These are phyloP conservation scores for Phytophthora rubi DNA, from an alignment of 352 stramenopile species.

Conservation along the genomic window DNA sequence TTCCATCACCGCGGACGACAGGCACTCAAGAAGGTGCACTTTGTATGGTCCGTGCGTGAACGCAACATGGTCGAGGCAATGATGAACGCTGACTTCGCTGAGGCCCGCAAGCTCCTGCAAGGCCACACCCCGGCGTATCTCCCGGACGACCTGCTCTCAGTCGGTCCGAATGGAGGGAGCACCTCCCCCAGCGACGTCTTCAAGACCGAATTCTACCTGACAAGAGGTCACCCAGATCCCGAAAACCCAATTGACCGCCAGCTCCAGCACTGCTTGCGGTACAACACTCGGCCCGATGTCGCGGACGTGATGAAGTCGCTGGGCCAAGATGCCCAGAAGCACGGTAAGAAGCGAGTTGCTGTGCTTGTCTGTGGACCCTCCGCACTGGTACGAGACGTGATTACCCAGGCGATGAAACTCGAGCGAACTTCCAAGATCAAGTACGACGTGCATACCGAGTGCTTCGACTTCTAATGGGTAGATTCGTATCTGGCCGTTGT, in stretches of 20 bases:
- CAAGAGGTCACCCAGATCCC: constrained; percentile 26
- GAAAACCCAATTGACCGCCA: constrained; percentile 32
- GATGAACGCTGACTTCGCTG: constrained; percentile 16
- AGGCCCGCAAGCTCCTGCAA: constrained; percentile 5
- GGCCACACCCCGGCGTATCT: constrained; percentile 16
- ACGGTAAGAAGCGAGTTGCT: constrained; percentile 30
- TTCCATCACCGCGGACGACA: not conserved
- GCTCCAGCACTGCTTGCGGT: constrained; percentile 30
- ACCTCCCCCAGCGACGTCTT: constrained; percentile 26
- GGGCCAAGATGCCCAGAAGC: constrained; percentile 28
- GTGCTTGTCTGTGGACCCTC: constrained; percentile 48
- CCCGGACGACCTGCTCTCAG: constrained; percentile 13
- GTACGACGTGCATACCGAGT: constrained; percentile 46
- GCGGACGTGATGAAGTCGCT: constrained; percentile 23
- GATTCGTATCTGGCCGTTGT: too few species aligned
- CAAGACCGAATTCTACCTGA: constrained; percentile 44
- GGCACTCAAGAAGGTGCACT: constrained; percentile 40
- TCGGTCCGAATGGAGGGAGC: constrained; percentile 8
- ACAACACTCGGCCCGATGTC: constrained; percentile 38
- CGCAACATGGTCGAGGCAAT: constrained; percentile 41
- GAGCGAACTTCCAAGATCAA: constrained; percentile 21
- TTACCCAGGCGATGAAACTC: constrained; percentile 22
- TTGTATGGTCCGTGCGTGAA: constrained; percentile 50
- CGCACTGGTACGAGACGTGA: constrained; percentile 35
- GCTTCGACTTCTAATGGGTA: constrained; percentile 32